These are phyloP conservation scores for Pholiota molesta DNA, from an alignment of 768 basidiomycete species.

Conservation along the genomic window DNA sequence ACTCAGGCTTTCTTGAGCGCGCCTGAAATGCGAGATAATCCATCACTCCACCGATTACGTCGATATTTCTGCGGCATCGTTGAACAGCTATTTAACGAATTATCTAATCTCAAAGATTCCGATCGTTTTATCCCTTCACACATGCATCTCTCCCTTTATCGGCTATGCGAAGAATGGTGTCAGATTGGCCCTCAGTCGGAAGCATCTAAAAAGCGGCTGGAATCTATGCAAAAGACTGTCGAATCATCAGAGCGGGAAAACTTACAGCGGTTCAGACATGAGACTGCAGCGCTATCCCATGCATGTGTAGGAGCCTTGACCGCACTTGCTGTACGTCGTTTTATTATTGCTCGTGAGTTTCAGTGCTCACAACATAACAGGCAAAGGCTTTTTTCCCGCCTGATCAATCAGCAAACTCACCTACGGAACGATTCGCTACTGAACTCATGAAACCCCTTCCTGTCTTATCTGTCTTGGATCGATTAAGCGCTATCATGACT, in stretches of 20 bases:
- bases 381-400: constrained; percentile 77
- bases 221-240: constrained; percentile 70
- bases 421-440: constrained; percentile 55
- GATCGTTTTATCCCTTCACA: constrained; percentile 78
- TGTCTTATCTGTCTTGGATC: constrained; percentile 56
- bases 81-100: constrained; percentile 81
- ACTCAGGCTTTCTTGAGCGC: constrained; percentile 79
- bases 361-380: constrained; percentile 40
- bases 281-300: constrained; percentile 72
- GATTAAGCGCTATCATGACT: constrained; percentile 69
- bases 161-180: constrained; percentile 93
- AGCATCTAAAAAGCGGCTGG: constrained; percentile 66
- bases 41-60: constrained; percentile 77
- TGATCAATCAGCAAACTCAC: constrained; percentile 60
- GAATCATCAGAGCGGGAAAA: constrained; percentile 55
- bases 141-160: constrained; percentile 79
- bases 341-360: neutral
- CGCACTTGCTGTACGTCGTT: constrained; percentile 77
- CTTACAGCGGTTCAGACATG: constrained; percentile 65
- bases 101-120: constrained; percentile 68
- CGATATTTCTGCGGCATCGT: constrained; percentile 92
- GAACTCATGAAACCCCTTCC: constrained; percentile 61
- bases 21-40: constrained; percentile 73
- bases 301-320: constrained; percentile 88
- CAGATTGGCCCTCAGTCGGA: constrained; percentile 79